Conservation (phyloP, 768 basidiomycete species). For the Dioszegia crocea region DNA sequence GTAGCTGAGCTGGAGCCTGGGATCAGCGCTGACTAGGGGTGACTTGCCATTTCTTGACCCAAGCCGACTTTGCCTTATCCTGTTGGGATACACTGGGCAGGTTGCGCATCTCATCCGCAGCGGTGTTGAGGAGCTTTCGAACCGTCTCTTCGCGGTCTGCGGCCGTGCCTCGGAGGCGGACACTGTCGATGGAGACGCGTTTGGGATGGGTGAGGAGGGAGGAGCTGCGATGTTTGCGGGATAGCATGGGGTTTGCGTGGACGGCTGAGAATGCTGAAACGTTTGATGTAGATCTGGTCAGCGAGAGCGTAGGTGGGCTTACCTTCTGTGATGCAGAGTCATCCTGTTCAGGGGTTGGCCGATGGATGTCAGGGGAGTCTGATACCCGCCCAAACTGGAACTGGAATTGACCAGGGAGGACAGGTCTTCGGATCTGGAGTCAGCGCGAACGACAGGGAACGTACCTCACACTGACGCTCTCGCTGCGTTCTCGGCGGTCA, state of each 20-base stretch:
- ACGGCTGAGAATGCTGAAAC: slow-evolving; percentile 3
- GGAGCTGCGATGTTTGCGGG: slow-evolving; percentile 16
- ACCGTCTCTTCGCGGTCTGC: slow-evolving; percentile 19
- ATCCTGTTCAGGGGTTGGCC: slow-evolving; percentile 12
- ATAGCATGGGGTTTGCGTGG: slow-evolving; percentile 17
- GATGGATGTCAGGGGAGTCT: background rate
- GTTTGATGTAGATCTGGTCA: slow-evolving; percentile 13
- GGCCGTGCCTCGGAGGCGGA: slow-evolving; percentile 16
- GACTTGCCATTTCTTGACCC: slow-evolving; percentile 35
- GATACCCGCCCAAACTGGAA: slow-evolving; percentile 5
- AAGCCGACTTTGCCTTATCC: slow-evolving; percentile 26
- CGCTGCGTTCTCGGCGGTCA: slow-evolving; percentile 20
- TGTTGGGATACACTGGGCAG: slow-evolving; percentile 17
- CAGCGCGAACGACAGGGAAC: slow-evolving; percentile 2
- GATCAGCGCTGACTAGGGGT: background rate
- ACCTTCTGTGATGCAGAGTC: slow-evolving; percentile 26
- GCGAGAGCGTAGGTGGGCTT: background rate
- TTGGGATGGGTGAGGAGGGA: slow-evolving; percentile 11
- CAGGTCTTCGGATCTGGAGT: slow-evolving; percentile 21
- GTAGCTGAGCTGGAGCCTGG: slow-evolving; percentile 34
- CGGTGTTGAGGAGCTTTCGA: slow-evolving; percentile 4
- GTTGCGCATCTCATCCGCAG: slow-evolving; percentile 6
- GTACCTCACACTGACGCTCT: slow-evolving; percentile 18
- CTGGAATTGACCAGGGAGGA: slow-evolving; percentile 15
- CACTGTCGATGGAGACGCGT: background rate